Base-by-base conservation (phyloP, 148 eudicot genomes). In the Rhododendron mucronatum region DNA sequence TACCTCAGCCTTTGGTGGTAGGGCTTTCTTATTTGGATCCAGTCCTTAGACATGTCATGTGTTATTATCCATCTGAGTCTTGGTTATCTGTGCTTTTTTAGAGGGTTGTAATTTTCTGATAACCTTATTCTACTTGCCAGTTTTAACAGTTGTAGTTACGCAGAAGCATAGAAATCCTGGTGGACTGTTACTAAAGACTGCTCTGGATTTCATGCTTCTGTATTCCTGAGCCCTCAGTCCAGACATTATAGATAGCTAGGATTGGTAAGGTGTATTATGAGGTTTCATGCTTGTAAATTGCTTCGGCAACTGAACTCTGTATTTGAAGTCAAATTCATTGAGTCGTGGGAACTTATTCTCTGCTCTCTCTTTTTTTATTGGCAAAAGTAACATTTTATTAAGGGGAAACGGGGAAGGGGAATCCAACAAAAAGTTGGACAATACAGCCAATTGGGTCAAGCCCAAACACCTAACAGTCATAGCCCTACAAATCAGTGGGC, bases 1-100 rank as follows among this genome's bases (percentile, higher is more conserved):
- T 96, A 96, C 89, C 81, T 95, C 84, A 86, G 93, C 84, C 94
- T 96, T 87, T 96, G 99, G 99, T 96, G 99, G 99, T 96, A 90
- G 90, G 93, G 79, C 18, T 74, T 81, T 41, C 69, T 87, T 82
- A 81, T 80, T 28, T 15, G 35, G 41, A 85, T 28, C 14, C 48
- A 69, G 67, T 9, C 59, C 12, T 83, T 57, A 41, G 65, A 63
- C 33, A 35, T 39, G 13, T 84, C 20, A 15, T 14, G 65, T 81
- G 78, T 33, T 1, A 33, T 21, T 85, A 57, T 67, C 65, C 73
- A 45, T 48, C 39, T 1, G 18, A 76, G 39, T 26, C 4, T 35
- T 55, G 45, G 33, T 21, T 21, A 18, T 37, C 13, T 44, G 23
- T 84, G 67, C 33, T 26, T 65, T 35, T 75, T 75, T 48, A 37